Conservation (phyloP, 2,329 filamentous ascomycete genomes). For the Penicillium italicum region DNA sequence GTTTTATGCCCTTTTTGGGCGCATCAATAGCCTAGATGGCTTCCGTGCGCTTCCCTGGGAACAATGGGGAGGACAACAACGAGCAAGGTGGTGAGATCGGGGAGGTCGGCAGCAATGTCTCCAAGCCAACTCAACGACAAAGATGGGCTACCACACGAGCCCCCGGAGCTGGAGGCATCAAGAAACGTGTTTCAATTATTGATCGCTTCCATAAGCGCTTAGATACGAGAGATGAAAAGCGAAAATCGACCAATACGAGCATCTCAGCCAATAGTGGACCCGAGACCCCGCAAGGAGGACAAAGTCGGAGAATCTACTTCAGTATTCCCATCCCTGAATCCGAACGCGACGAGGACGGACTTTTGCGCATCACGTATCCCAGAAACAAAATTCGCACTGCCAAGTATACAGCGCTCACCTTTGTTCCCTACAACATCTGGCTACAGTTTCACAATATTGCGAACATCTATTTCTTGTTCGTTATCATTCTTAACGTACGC, state of each 20-base stretch:
- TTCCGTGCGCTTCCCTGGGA: conserved; percentile 36
- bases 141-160: conserved; percentile 95
- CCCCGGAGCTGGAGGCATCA: conserved; percentile 67
- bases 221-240: conserved; percentile 66
- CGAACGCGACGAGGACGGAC: conserved; percentile 75
- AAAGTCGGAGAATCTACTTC: conserved; percentile 61
- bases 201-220: conserved; percentile 66
- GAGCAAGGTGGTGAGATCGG: conserved; percentile 29
- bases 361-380: conserved; percentile 65
- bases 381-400: conserved; percentile 97
- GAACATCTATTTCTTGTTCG: conserved; percentile 96
- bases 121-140: conserved; percentile 69
- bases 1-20: conserved; percentile 30
- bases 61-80: conserved; percentile 18
- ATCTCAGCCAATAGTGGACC: conserved; percentile 31
- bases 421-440: conserved; percentile 94
- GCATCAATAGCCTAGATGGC: conserved; percentile 36
- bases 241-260: conserved; percentile 46
- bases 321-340: conserved; percentile 74
- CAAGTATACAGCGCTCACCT: conserved; percentile 94
- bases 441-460: conserved; percentile 98
- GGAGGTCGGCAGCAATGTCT: conserved; percentile 47
- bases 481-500: conserved; percentile 88
- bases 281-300: conserved; percentile 43
- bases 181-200: conserved; percentile 79